phyloP scores from a whole-genome alignment of 2,329 filamentous ascomycete genomes.

The Colletotrichum sp. region DNA sequence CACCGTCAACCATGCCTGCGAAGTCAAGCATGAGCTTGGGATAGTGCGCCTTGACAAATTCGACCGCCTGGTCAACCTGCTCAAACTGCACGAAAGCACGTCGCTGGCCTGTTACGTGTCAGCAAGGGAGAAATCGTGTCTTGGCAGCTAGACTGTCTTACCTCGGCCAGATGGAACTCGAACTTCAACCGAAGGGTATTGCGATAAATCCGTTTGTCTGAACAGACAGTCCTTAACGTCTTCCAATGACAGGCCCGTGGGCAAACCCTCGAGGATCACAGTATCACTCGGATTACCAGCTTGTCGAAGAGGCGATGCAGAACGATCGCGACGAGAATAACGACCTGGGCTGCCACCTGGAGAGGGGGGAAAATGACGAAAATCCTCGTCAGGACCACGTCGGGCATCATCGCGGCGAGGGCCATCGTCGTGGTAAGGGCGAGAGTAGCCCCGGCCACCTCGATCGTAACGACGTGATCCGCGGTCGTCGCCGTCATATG shows the following conservation, averaged over 20 bases:
- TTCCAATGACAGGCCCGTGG: slow-evolving; percentile 51
- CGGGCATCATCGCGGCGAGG: slow-evolving; percentile 21
- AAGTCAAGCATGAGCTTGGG: slow-evolving; percentile 43
- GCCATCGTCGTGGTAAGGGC: slow-evolving; percentile 18
- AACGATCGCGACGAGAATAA: slow-evolving; percentile 21
- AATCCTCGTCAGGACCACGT: slow-evolving; percentile 20
- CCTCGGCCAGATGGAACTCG: slow-evolving; percentile 35
- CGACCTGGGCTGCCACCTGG: slow-evolving; percentile 20
- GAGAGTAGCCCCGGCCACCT: slow-evolving; percentile 15
- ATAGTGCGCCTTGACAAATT: slow-evolving; percentile 48
- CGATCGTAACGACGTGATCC: slow-evolving; percentile 25
- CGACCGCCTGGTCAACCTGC: slow-evolving; percentile 41
- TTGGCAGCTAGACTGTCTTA: not conserved
- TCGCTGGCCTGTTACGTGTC: slow-evolving; percentile 32
- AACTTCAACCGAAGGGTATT: slow-evolving; percentile 43
- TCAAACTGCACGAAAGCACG: slow-evolving; percentile 49
- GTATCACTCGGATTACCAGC: slow-evolving; percentile 52
- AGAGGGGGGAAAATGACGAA: slow-evolving; percentile 13
- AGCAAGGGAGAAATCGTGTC: not conserved
- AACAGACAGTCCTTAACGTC: slow-evolving; percentile 52
- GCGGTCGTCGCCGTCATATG: slow-evolving; percentile 37
- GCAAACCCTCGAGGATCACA: slow-evolving; percentile 61
- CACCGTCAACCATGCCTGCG: slow-evolving; percentile 40
- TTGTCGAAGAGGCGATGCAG: slow-evolving; percentile 34
- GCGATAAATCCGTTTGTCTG: slow-evolving; percentile 35